These are phyloP conservation scores for Capillidium rhysosporum DNA, from an alignment of 371 early-diverging fungal genomes.

Conservation along the genomic window DNA sequence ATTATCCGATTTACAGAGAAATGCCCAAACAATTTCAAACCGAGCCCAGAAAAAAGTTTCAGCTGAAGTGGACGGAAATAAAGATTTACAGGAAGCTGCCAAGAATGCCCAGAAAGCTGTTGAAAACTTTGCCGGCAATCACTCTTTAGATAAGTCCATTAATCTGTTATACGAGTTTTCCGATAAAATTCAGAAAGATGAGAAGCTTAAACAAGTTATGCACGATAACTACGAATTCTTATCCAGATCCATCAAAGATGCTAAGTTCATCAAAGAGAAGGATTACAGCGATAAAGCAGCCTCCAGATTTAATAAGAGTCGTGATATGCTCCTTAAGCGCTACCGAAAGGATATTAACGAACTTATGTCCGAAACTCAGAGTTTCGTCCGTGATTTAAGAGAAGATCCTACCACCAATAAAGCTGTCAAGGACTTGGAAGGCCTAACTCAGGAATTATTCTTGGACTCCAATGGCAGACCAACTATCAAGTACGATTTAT, in stretches of 20 bases:
- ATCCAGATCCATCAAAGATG: conserved; percentile 11
- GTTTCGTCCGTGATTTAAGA: conserved; percentile 11
- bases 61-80: conserved; percentile 4
- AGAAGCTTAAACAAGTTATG: conserved; percentile 12
- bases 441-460: conserved; percentile 15
- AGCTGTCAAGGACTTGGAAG: conserved; percentile 12
- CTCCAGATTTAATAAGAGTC: conserved; percentile 12
- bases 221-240: conserved; percentile 13
- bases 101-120: conserved; percentile 16
- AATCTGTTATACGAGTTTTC: conserved; percentile 10
- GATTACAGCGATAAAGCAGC: conserved; percentile 11
- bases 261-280: conserved; percentile 11
- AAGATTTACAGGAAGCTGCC: conserved; percentile 10
- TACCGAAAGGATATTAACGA: conserved; percentile 10
- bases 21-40: conserved; percentile 8
- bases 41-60: neutral
- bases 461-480: conserved; percentile 18
- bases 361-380: conserved; percentile 10
- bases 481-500: conserved; percentile 19
- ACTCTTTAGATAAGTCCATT: conserved; percentile 15
- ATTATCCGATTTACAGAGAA: conserved; percentile 8
- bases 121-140: conserved; percentile 18
- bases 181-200: conserved; percentile 10
- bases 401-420: conserved; percentile 13
- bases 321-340: conserved; percentile 10